Evolutionary conservation across 192 early-diverging fungal species (phyloP).

Genomic region (Coemansia sp.): DNA sequence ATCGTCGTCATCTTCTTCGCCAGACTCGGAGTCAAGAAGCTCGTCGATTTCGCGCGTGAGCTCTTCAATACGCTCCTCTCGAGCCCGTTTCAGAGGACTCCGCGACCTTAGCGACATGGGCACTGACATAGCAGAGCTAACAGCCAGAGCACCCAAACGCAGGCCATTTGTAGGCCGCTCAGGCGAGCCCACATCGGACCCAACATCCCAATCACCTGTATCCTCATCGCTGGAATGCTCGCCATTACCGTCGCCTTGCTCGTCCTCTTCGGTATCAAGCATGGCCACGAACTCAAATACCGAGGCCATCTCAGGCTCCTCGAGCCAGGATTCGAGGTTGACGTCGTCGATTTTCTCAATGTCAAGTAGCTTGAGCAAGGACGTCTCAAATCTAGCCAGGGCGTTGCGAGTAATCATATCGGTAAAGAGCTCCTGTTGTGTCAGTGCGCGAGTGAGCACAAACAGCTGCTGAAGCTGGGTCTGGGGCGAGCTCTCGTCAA

Average conservation of each 20-base stretch:
- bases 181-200: conserved; percentile 27
- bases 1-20: conserved; percentile 28
- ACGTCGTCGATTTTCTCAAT: conserved; percentile 46
- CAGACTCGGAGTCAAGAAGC: conserved; percentile 38
- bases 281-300: conserved; percentile 56
- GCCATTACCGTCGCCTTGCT: conserved; percentile 1
- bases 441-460: conserved; percentile 42
- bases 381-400: conserved; percentile 61
- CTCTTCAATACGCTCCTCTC: conserved; percentile 46
- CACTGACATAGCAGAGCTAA: conserved; percentile 35
- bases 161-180: neutral
- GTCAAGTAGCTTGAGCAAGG: conserved; percentile 61
- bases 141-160: neutral
- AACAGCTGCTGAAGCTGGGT: conserved; percentile 52
- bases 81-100: conserved; percentile 45
- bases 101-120: conserved; percentile 20
- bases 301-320: conserved; percentile 54
- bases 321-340: conserved; percentile 50
- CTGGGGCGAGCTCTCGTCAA: conserved; percentile 46
- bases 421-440: conserved; percentile 57
- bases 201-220: neutral
- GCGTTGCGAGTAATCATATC: conserved; percentile 65
- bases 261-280: conserved; percentile 19
- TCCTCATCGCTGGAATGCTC: conserved; percentile 6
- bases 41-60: conserved; percentile 55